These are phyloP conservation scores for Petunia axillaris DNA, from an alignment of 257 asterid species.

Conservation along the genomic window DNA sequence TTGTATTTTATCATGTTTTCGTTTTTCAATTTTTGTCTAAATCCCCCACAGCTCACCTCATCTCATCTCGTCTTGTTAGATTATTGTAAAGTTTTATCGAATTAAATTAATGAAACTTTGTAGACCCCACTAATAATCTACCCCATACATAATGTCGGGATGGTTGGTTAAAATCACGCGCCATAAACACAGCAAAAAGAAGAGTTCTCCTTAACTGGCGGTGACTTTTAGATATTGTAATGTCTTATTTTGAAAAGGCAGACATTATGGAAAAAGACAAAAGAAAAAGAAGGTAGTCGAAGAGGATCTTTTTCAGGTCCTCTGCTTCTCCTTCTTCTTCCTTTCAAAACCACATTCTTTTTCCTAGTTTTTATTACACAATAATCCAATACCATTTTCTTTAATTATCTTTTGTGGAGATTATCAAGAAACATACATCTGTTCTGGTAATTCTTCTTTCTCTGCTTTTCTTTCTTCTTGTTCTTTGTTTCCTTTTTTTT, in stretches of 20 bases:
- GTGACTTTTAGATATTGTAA: conserved; percentile 23
- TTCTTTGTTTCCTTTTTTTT: background rate
- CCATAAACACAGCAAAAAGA: conserved; percentile 12
- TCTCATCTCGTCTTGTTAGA: too few species aligned
- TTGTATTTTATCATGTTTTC: too few species aligned
- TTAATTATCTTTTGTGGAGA: background rate
- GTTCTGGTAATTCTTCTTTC: background rate
- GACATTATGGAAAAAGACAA: conserved; percentile 22
- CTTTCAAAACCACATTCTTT: conserved; percentile 1
- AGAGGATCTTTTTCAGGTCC: conserved; percentile 22
- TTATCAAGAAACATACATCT: background rate
- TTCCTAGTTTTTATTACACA: background rate
- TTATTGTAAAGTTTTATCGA: too few species aligned
- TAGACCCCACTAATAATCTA: background rate
- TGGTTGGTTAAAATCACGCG: conserved; percentile 5
- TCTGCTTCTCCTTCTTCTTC: conserved; percentile 15
- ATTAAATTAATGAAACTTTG: too few species aligned
- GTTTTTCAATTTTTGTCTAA: too few species aligned
- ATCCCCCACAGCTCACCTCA: too few species aligned
- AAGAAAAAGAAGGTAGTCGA: conserved; percentile 1
- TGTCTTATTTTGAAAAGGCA: conserved; percentile 15
- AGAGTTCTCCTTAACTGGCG: conserved; percentile 19
- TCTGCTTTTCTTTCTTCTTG: background rate
- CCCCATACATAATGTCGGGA: background rate
- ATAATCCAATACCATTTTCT: background rate